A percentile compares a stretch with the other conserved stretches of the same genome.
Conservation (phyloP, 768 basidiomycete species). For the Russula foetens region DNA sequence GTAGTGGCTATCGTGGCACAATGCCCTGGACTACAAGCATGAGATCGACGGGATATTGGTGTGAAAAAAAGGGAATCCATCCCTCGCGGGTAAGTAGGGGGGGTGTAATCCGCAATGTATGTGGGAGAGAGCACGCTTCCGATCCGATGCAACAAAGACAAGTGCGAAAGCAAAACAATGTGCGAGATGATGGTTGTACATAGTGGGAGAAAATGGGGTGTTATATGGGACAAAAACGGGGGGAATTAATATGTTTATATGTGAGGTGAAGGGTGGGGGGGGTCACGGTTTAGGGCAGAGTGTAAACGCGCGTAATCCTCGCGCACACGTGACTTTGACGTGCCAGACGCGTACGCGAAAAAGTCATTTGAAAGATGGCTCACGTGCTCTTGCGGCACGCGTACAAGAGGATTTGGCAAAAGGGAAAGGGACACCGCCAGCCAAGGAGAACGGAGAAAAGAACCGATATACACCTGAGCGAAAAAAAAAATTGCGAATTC, state of each 20-base stretch:
- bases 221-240: not conserved
- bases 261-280: not conserved
- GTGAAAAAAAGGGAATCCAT: not conserved
- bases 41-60: not conserved
- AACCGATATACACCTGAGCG: conserved; percentile 8
- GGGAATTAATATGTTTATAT: not conserved
- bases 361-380: not conserved
- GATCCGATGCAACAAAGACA: conserved; percentile 14
- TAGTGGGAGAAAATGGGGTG: not conserved
- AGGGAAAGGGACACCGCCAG: not conserved
- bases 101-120: not conserved
- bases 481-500: no score
- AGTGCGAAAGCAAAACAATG: conserved; percentile 16
- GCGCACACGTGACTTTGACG: conserved; percentile 12
- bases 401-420: not conserved
- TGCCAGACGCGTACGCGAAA: conserved; percentile 1
- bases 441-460: not conserved
- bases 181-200: conserved; percentile 4
- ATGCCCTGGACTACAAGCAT: not conserved
- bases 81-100: conserved; percentile 2
- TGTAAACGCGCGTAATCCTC: not conserved
- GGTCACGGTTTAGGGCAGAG: not conserved
- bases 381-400: conserved; percentile 4
- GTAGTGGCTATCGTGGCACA: not conserved
- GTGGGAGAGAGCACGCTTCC: conserved; percentile 3